These are phyloP conservation scores for Paradendryphiella salina DNA, from an alignment of 2,329 filamentous ascomycete genomes.

Conservation along the genomic window DNA sequence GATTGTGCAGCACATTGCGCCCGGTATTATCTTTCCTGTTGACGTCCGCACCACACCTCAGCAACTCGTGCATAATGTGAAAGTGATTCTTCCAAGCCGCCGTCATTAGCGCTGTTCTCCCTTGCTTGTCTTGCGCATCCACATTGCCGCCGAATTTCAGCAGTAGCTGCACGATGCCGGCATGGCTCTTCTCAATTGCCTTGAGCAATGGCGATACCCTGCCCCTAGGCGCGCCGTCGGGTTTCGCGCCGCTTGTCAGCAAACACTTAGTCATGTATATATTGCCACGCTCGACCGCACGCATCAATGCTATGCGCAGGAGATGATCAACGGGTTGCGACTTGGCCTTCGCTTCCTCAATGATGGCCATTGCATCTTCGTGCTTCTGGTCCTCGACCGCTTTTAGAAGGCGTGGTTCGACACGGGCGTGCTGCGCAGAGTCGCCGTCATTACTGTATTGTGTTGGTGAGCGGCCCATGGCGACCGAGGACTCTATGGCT, in stretches of 20 bases:
- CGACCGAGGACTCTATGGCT: conserved; percentile 20
- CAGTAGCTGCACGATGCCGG: conserved; percentile 38
- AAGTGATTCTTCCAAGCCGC: conserved; percentile 43
- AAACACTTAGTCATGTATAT: conserved; percentile 38
- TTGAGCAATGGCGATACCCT: conserved; percentile 38
- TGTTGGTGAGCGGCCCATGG: conserved; percentile 43
- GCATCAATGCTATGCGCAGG: conserved; percentile 43
- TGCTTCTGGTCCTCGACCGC: conserved; percentile 41
- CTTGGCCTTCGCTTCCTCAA: conserved; percentile 41
- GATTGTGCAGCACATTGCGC: conserved; percentile 44
- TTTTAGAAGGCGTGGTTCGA: conserved; percentile 43
- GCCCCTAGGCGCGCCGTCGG: conserved; percentile 40
- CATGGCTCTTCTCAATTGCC: conserved; percentile 40
- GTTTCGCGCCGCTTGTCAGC: conserved; percentile 40
- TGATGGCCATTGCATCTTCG: conserved; percentile 40
- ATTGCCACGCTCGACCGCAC: conserved; percentile 41
- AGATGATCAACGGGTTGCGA: conserved; percentile 41
- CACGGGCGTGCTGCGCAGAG: conserved; percentile 32
- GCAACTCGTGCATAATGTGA: conserved; percentile 42
- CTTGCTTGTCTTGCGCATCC: conserved; percentile 43
- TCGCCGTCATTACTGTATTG: conserved; percentile 43
- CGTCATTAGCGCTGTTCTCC: conserved; percentile 45
- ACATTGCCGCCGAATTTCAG: conserved; percentile 40
- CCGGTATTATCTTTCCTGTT: conserved; percentile 43
- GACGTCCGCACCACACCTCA: conserved; percentile 46